Evolutionary conservation across 768 basidiomycete genomes (phyloP), one percentile per base, ranked within the genome.

Genomic region (Galerina marginata): DNA sequence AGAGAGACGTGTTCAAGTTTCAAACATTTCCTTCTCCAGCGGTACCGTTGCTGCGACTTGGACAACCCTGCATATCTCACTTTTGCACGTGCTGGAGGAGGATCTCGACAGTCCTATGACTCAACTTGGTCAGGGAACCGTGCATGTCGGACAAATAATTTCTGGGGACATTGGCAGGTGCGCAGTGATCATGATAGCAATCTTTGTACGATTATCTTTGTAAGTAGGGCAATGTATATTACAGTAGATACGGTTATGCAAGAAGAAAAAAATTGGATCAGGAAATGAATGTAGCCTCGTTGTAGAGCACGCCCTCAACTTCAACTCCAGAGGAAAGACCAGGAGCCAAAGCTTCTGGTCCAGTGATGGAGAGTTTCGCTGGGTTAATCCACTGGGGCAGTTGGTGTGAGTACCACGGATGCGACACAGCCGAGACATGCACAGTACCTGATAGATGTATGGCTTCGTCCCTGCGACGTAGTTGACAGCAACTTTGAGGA

Each of bases 401-500:
- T 56, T 74, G 58, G 73, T 73, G 62, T 63, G 54, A 67, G 55
- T 45, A 53, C 23, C 42, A 10, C 14, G 44, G 14, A 9, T 44
- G 12, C 6, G 20, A 45, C 36, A 36, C 46, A 51, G 42, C 26
- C 16, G 33, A 25, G 51, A 23, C 37, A 16, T 55, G 26, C 12
- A 36, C 33, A 62, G 54, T 54, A 91, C 95, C 85, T 96, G 93
- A 75, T 96, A 97, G 72, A 96, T 91, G 73, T 88, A 96, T 0
- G 95, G 96, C 74, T 96, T 95, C 20, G 93, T 94, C 42, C 93
- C 92, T 40, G 95, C 88, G 39, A 95, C 95, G 68, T 96, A 96
- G 69, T 90, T 93, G 65, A 99, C 88, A 62, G 95, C 90, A 74
- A 95, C 87, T 80, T 95, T 94, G 72, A 99, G 77, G 56, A 96